Percentiles rank a stretch among this genome's conserved stretches.
Evolutionary conservation across 2,329 filamentous ascomycete genomes (phyloP).

Genomic region (Penicillium sp.): DNA sequence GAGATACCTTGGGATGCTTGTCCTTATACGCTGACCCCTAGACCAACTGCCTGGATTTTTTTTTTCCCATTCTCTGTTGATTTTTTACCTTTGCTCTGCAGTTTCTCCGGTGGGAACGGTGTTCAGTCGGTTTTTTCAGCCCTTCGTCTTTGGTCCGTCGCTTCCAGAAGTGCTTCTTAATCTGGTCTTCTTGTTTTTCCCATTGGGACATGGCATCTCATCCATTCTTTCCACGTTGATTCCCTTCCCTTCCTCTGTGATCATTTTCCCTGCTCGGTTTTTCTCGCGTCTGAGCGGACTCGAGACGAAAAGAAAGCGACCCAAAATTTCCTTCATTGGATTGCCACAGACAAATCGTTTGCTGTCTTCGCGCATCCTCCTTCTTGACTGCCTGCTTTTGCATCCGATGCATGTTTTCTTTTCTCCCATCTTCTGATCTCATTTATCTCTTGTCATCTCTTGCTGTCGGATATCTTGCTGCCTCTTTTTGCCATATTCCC

Average conservation of each 20-base stretch:
- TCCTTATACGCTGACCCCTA: conserved; percentile 10
- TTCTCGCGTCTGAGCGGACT: not conserved
- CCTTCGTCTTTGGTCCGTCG: conserved; percentile 6
- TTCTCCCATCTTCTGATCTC: conserved; percentile 1
- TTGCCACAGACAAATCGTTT: not conserved
- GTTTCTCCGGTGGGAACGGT: conserved; percentile 21
- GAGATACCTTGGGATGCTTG: conserved; percentile 21
- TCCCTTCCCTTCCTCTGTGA: conserved; percentile 15
- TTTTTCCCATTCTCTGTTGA: conserved; percentile 15
- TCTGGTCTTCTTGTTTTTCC: conserved; percentile 9
- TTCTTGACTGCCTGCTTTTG: conserved; percentile 1
- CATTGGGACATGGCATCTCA: conserved; percentile 18
- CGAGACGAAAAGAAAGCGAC: not conserved
- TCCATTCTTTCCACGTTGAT: conserved; percentile 21
- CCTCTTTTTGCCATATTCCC: conserved; percentile 27
- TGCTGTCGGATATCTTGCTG: conserved; percentile 7
- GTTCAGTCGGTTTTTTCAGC: conserved; percentile 22
- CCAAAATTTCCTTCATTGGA: not conserved
- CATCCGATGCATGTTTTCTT: not conserved
- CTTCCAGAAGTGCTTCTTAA: conserved; percentile 15
- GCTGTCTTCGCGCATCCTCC: conserved; percentile 3
- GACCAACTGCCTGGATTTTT: conserved; percentile 6
- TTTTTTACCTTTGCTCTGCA: conserved; percentile 15
- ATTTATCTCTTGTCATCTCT: conserved; percentile 6
- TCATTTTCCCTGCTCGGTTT: not conserved